Evolutionary conservation across 495 filamentous ascomycete genomes (phyloP), one percentile per base, ranked within the genome.

Genomic region (Lasiosphaeria miniovina): DNA sequence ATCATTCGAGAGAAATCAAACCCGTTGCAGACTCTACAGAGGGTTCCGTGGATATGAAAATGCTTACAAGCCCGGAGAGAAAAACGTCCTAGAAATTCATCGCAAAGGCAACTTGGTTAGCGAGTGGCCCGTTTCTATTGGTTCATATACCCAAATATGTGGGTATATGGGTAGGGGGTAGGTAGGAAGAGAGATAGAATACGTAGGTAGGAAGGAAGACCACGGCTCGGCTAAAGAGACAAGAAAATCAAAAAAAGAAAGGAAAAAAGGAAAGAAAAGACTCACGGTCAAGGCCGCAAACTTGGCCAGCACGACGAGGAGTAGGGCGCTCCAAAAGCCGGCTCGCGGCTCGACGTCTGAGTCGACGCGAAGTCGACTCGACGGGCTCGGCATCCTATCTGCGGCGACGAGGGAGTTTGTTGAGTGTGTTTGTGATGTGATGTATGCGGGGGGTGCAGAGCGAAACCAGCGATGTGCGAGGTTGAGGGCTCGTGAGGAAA

Each of bases 11-110:
- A 9, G 17, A 45, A 14, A 24, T 40, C 15, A 11, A 46, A 46
- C 43, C 24, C 24, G 24, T 2, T 24, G 24, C 24, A 24, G 24
- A 24, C 24, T 24, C 24, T 24, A 2, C 24, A 24, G 24, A 12
- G 31, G 41, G 24, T 35, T 36, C 1, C 9, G 9, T 32, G 10
- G n/a, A 41, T 15, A 45, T 36, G 33, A 38, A 41, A 34, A 34
- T n/a, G 49, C 54, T 54, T 41, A 62, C 61, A n/a, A 62, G 61
- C 11, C 62, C 62, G 6, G 62, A 60, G 41, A 64, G 62, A 32
- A 64, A 60, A 6, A 54, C 54, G 35, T 64, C 59, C 59, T 61
- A 33, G 3, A 14, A n/a, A n/a, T n/a, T 24, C 24, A 24, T 24
- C 24, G 24, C 24, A 24, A 24, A 24, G 24, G 24, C 24, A 2